phyloP scores from a whole-genome alignment of 352 stramenopile genomes.

The Phytophthora uliginosa region DNA sequence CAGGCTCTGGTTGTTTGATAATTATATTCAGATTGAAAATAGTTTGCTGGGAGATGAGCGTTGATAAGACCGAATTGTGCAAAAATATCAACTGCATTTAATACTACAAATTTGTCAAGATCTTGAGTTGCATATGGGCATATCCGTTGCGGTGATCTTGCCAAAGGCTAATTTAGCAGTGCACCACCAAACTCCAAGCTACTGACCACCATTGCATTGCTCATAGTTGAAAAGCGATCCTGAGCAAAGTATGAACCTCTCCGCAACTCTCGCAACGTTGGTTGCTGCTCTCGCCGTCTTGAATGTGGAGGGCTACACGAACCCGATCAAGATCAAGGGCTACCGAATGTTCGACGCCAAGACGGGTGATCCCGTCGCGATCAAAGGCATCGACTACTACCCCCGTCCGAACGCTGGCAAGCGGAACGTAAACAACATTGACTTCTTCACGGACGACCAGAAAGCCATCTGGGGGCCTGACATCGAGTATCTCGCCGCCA shows the following conservation, averaged over 20 bases:
- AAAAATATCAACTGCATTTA: background rate
- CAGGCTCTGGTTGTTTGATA: background rate
- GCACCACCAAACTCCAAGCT: background rate
- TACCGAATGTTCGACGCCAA: constrained; percentile 85
- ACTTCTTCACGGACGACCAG: constrained; percentile 89
- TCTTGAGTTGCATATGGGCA: background rate
- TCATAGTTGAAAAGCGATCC: constrained; percentile 28
- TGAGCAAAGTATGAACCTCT: constrained; percentile 28
- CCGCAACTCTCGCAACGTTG: constrained; percentile 15
- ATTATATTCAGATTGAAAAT: constrained; percentile 21
- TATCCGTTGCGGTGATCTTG: background rate
- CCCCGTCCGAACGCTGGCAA: constrained; percentile 81
- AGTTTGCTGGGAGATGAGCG: background rate
- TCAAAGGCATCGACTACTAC: constrained; percentile 91
- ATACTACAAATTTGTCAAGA: background rate
- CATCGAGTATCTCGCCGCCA: constrained; percentile 63
- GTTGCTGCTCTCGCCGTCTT: constrained; percentile 12
- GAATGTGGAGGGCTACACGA: constrained; percentile 36
- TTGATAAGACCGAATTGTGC: constrained; percentile 8
- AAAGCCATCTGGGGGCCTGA: constrained; percentile 73
- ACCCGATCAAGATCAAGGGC: constrained; percentile 62
- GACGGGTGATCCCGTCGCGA: constrained; percentile 67
- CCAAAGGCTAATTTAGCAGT: background rate
- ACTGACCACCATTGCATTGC: background rate
- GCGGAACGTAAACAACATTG: constrained; percentile 76